These are phyloP conservation scores for Apiospora sp. DNA, from an alignment of 2,329 filamentous ascomycete species.

Conservation along the genomic window DNA sequence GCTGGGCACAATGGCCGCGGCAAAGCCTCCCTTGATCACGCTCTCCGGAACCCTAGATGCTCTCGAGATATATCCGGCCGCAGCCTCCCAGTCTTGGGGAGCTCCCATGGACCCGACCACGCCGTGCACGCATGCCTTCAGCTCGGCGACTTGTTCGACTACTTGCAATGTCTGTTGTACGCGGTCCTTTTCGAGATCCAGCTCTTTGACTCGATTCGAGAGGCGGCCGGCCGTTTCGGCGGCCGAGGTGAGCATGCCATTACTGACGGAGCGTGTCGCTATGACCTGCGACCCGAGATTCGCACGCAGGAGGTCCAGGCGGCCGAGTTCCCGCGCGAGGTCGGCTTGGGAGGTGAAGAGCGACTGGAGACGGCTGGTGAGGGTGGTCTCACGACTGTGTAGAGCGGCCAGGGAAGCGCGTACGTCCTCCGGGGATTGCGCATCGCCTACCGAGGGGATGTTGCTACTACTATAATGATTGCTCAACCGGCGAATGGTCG, in stretches of 20 bases:
- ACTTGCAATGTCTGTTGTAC: conserved; percentile 91
- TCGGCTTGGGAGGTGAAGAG: conserved; percentile 86
- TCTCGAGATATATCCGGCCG: conserved; percentile 86
- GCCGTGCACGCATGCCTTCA: conserved; percentile 95
- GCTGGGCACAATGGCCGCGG: conserved; percentile 90
- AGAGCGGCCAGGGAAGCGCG: conserved; percentile 78
- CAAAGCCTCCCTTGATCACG: conserved; percentile 85
- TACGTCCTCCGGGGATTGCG: conserved; percentile 80
- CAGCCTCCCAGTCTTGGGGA: conserved; percentile 98
- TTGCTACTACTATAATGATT: conserved; percentile 27
- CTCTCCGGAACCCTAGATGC: conserved; percentile 81
- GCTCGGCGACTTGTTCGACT: conserved; percentile 94
- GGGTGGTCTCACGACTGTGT: conserved; percentile 75
- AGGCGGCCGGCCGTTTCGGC: conserved; percentile 86
- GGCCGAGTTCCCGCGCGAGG: conserved; percentile 83
- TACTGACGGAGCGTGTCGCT: conserved; percentile 82
- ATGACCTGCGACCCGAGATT: conserved; percentile 88
- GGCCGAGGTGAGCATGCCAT: conserved; percentile 88
- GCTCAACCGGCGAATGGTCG: conserved; percentile 35
- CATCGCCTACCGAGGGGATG: conserved; percentile 66
- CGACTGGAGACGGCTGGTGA: conserved; percentile 77
- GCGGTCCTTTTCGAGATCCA: conserved; percentile 90
- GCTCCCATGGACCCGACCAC: conserved; percentile 97
- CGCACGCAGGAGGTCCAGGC: conserved; percentile 88
- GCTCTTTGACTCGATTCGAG: conserved; percentile 83